These are phyloP conservation scores for Lagerstroemia speciosa DNA, from an alignment of 345 rosid genomes.

Conservation along the genomic window DNA sequence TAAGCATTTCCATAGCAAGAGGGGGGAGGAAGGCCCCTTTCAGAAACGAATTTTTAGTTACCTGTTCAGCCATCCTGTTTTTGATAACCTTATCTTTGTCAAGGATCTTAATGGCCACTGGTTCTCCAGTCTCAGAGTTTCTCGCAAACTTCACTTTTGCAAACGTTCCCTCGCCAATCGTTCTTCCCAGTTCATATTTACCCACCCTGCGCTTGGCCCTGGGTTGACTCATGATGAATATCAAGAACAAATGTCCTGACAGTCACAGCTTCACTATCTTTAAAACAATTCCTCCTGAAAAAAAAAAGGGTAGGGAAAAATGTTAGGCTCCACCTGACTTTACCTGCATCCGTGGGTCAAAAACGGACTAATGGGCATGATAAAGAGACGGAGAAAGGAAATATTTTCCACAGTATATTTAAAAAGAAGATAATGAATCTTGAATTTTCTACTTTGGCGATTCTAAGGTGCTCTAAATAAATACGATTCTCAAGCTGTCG, in stretches of 20 bases:
- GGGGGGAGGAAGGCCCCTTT: background rate
- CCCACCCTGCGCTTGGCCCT: slow-evolving; percentile 79
- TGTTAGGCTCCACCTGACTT: background rate
- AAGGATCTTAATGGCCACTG: slow-evolving; percentile 90
- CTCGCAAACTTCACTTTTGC: slow-evolving; percentile 96
- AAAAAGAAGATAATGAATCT: background rate
- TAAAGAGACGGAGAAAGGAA: background rate
- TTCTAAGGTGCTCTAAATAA: too few species aligned
- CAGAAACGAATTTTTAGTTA: slow-evolving; percentile 13
- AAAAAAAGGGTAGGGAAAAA: background rate
- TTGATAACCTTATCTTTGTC: slow-evolving; percentile 94
- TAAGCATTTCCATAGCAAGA: background rate
- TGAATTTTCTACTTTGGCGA: background rate
- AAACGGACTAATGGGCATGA: background rate
- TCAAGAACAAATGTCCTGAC: background rate
- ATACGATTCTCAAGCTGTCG: too few species aligned
- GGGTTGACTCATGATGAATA: slow-evolving; percentile 33
- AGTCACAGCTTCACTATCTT: slow-evolving; percentile 1
- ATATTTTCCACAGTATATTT: background rate
- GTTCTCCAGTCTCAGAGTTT: slow-evolving; percentile 73
- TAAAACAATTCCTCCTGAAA: background rate
- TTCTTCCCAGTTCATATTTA: slow-evolving; percentile 88
- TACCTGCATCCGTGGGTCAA: background rate
- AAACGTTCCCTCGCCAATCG: slow-evolving; percentile 95
- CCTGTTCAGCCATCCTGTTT: slow-evolving; percentile 98